Evolutionary conservation across 768 basidiomycete genomes (phyloP), one percentile per base, ranked within the genome.

Genomic region (Rhizopogon roseolus): DNA sequence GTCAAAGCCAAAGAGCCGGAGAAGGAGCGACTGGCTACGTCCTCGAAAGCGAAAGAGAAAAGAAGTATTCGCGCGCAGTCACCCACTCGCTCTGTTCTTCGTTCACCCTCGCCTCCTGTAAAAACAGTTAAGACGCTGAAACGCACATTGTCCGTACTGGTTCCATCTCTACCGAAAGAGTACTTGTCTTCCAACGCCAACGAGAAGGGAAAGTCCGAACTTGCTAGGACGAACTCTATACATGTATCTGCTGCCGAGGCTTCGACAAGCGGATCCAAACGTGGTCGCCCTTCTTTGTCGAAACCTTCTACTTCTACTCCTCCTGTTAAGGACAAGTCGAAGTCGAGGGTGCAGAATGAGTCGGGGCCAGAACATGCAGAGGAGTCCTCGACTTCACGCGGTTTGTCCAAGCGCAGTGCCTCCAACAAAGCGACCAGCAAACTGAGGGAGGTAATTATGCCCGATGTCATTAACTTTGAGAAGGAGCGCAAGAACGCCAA

Each of bases 381-480:
- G 3, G 56, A 54, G 0, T 22, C 49, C 16, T 17, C 54, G 13
- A 19, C 52, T 8, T 65, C 61, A 5, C 66, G 63, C 32, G 46
- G 45, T 0, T 63, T 65, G n/a, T 55, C 53, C 67, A 25, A 74
- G 71, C 84, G 76, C 60, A 74, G 70, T 59, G 93, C 75, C 63
- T 81, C 72, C 56, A 84, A 63, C 68, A 80, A 71, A 51, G 82
- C 81, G 8, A 72, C 66, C 4, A 68, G 71, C 48, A 71, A 71
- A 40, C 60, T 82, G 45, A 73, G 72, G 41, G 71, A 79, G 7
- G 71, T 73, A 49, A 72, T 93, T 53, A 92, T 93, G 84, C 90
- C 90, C 0, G 91, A 93, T 59, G 75, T 90, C 3, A 58, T 84
- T 39, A 79, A 74, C 53, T 93, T 77, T 61, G 81, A 91, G 64